phyloP scores from a whole-genome alignment of 805 yeast genomes.

The Candida pseudofarinosa region DNA sequence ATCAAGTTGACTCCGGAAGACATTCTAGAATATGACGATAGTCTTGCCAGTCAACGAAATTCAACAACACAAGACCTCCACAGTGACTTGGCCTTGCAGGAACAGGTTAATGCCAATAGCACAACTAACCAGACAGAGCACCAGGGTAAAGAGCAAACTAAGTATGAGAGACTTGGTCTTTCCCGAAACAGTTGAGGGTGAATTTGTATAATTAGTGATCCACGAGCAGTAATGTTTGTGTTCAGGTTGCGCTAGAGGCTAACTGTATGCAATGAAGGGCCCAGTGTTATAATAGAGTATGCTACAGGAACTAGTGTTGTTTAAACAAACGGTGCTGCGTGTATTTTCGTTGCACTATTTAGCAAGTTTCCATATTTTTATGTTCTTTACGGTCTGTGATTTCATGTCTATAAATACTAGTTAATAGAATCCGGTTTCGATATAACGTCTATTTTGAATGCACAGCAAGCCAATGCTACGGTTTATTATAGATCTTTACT shows the following conservation, averaged over 20 bases:
- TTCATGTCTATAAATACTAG: background rate
- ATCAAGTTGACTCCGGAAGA: slow-evolving; percentile 68
- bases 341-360: no score
- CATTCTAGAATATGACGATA: slow-evolving; percentile 47
- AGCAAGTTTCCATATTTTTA: no score
- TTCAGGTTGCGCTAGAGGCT: background rate
- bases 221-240: background rate
- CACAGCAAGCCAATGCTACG: background rate
- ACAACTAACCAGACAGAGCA: slow-evolving; percentile 42
- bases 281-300: no score
- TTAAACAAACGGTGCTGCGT: no score
- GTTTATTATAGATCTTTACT: background rate
- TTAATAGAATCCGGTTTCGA: background rate
- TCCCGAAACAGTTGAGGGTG: slow-evolving; percentile 4
- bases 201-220: background rate
- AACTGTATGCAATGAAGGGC: no score
- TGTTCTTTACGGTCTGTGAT: background rate
- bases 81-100: slow-evolving; percentile 6
- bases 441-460: background rate
- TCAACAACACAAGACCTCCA: slow-evolving; percentile 2
- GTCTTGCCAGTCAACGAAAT: slow-evolving; percentile 5
- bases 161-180: slow-evolving; percentile 21
- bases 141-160: slow-evolving; percentile 38
- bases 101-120: slow-evolving; percentile 10
- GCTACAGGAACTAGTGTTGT: no score